Conservation (phyloP, 2,329 filamentous ascomycete species). For the Diaporthe sp. region DNA sequence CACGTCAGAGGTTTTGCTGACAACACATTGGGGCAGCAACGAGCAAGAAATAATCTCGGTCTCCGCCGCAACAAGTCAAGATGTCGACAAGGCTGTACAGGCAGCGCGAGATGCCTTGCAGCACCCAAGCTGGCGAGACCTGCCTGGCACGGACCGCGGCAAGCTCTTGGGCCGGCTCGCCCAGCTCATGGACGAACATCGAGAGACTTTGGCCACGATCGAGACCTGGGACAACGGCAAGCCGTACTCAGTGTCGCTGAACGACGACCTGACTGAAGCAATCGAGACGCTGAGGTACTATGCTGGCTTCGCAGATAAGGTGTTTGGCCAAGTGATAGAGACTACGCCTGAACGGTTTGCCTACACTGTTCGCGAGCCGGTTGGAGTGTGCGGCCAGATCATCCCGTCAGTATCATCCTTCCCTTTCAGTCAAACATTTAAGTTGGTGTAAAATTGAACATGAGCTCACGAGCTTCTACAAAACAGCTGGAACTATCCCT, state of each 20-base stretch:
- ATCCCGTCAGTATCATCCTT: slow-evolving; percentile 62
- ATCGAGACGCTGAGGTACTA: slow-evolving; percentile 76
- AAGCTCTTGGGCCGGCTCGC: slow-evolving; percentile 46
- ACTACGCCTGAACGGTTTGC: slow-evolving; percentile 78
- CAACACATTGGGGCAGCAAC: slow-evolving; percentile 47
- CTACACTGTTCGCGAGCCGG: slow-evolving; percentile 81
- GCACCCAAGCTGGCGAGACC: slow-evolving; percentile 74
- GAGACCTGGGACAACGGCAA: slow-evolving; percentile 84
- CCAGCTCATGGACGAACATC: slow-evolving; percentile 58
- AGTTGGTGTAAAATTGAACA: not conserved
- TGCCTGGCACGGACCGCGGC: slow-evolving; percentile 76
- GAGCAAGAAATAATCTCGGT: slow-evolving; percentile 79
- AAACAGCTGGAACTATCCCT: slow-evolving; percentile 79
- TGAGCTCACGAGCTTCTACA: not conserved
- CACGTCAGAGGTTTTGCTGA: not conserved
- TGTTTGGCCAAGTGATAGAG: slow-evolving; percentile 81
- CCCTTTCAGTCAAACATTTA: too few species aligned
- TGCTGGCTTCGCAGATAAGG: slow-evolving; percentile 84
- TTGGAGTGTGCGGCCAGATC: slow-evolving; percentile 82
- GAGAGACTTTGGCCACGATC: slow-evolving; percentile 60
- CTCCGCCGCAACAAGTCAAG: slow-evolving; percentile 73
- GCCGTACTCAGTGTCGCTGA: slow-evolving; percentile 73
- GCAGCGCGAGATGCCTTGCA: slow-evolving; percentile 78
- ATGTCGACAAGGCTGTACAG: slow-evolving; percentile 78
- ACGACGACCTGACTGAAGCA: slow-evolving; percentile 69